Percentiles rank a stretch among this genome's conserved stretches.
Evolutionary conservation across 768 basidiomycete species (phyloP).

Genomic region (Candolleomyces eurysporus): DNA sequence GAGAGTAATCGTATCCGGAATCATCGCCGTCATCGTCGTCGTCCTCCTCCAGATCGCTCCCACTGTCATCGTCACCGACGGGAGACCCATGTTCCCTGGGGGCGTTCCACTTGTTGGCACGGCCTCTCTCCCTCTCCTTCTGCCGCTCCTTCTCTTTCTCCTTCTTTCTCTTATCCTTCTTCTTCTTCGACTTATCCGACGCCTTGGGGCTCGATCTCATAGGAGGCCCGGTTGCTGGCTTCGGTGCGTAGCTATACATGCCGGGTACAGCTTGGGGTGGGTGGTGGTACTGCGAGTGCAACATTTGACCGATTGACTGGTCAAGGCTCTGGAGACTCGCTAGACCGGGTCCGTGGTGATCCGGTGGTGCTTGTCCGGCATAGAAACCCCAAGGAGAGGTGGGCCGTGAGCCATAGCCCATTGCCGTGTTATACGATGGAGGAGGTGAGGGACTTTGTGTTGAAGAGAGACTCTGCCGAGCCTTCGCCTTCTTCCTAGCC

Average conservation of each 20-base stretch:
- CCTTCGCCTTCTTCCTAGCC: slow-evolving; percentile 5
- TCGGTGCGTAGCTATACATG: neutral
- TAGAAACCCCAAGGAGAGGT: neutral
- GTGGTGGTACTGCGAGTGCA: neutral
- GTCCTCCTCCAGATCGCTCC: neutral
- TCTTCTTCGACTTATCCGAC: neutral
- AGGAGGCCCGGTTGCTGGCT: neutral
- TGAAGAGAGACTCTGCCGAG: neutral
- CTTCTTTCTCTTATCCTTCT: slow-evolving; percentile 3
- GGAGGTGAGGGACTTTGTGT: neutral
- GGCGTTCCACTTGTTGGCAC: neutral
- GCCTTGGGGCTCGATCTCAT: neutral
- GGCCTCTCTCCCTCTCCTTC: slow-evolving; percentile 1
- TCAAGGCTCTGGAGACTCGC: neutral
- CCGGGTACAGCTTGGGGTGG: neutral
- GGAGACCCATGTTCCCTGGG: neutral
- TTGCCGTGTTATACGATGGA: neutral
- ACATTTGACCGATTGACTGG: neutral
- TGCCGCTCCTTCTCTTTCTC: slow-evolving; percentile 6
- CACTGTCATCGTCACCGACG: neutral
- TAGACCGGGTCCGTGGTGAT: neutral
- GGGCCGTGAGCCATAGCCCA: neutral
- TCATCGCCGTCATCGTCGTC: neutral
- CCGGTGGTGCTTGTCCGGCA: neutral
- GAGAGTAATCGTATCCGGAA: neutral